Percentiles rank a stretch among this genome's conserved stretches.
phyloP scores from a whole-genome alignment of 202 grass and related monocot genomes.

The Brachypodium distachyon region DNA sequence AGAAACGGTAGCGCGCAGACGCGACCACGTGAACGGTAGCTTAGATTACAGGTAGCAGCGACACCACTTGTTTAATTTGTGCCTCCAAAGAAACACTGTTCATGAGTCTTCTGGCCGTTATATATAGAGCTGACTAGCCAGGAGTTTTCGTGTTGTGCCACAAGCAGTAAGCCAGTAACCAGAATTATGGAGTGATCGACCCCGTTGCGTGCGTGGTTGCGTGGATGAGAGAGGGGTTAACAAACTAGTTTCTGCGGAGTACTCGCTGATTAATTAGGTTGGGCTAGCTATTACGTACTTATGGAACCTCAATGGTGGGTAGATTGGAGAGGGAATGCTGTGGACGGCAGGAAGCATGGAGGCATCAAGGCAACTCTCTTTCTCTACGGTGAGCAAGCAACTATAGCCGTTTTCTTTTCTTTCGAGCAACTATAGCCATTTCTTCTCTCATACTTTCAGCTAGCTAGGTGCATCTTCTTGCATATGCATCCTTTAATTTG shows the following conservation, averaged over 20 bases:
- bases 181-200: too few species aligned
- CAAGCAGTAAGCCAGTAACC: too few species aligned
- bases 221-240: too few species aligned
- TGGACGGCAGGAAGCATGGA: constrained; percentile 37
- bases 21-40: background rate
- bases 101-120: background rate
- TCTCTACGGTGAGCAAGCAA: constrained; percentile 30
- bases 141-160: background rate
- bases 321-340: constrained; percentile 55
- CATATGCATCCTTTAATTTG: too few species aligned
- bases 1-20: background rate
- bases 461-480: too few species aligned
- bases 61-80: background rate
- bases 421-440: too few species aligned
- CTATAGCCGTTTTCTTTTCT: too few species aligned
- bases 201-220: too few species aligned
- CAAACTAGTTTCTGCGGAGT: too few species aligned
- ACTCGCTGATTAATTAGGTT: too few species aligned
- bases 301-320: constrained; percentile 22
- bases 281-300: background rate
- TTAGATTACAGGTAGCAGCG: background rate
- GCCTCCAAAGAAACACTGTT: background rate
- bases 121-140: background rate
- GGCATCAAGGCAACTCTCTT: constrained; percentile 40
- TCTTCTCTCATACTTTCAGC: too few species aligned